Evolutionary conservation across 371 early-diverging fungal genomes (phyloP), one percentile per base, ranked within the genome.

Genomic region (Rhizopus microsporus): DNA sequence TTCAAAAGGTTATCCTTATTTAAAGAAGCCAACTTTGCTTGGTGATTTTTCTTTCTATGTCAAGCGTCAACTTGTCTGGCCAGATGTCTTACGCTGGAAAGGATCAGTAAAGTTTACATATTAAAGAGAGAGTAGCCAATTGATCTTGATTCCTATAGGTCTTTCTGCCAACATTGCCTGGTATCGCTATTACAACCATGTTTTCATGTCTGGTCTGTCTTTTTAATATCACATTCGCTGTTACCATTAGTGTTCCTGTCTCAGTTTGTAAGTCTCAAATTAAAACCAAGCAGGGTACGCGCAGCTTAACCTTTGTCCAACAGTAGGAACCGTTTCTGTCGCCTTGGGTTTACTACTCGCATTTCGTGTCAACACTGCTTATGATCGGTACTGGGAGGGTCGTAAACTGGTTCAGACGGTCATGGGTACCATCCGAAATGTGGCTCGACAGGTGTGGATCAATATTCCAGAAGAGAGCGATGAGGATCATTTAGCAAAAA

Each of bases 291-390:
- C 23, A 38, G 48, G 31, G 40, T n/a, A 42, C 32, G 39, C 38
- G 10, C 7, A 9, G 37, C 31, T 31, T 54, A 9, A 43, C 9
- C 42, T 29, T 54, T 40, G 12, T 54, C 13, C 23, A 23, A 29
- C 44, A 78, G 82, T 83, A 47, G 65, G 72, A 4, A 73, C 82
- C 7, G 75, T 88, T 7, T 80, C 83, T 56, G 83, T 88, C 32
- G 85, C 87, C 13, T 73, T 91, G 8, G 88, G 86, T 74, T 63
- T 88, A 64, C 73, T 89, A n/a, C 72, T 90, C 31, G 90, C 86
- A 45, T 92, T 92, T 71, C 81, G 91, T 49, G 91, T 89, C 52
- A 90, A 91, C 71, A 86, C 89, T 7, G 83, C 89, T 1, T 92
- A 92, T 64, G 90, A 89, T 48, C 70, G 92, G 15, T 93, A 84